Evolutionary conservation across 2,329 filamentous ascomycete species (phyloP), one percentile per base, ranked within the genome.

Genomic region (Paraphaeosphaeria minitans): DNA sequence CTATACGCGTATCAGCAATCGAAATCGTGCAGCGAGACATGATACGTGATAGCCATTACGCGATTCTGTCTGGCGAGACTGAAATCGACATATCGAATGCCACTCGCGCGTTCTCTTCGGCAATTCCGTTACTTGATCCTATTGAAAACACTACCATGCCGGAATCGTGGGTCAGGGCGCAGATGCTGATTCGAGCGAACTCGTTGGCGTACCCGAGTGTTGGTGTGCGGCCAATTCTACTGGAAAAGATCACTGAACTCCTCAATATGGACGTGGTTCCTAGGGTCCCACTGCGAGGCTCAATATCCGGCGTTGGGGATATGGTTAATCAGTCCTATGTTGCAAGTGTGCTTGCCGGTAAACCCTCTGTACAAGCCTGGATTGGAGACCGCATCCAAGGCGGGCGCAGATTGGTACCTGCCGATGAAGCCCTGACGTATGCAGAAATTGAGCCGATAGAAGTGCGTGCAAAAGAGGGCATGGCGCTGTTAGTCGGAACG

Each of bases 271-370:
- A 77, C 53, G 66, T 77, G 55, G 80, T 79, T 0, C 85, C 85
- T 0, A 59, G 85, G 22, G 77, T 87, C 4, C 85, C 85, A 0
- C 69, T 87, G 4, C 77, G 84, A 31, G 85, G 85, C 3, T 83
- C 80, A 45, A 84, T 87, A 35, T 86, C 84, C 0, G 85, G 85
- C 0, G 86, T 83, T 3, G 85, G 85, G 0, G 85, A 87, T 65
- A 74, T 87, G 9, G 81, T 79, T 58, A 82, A 85, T 2, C 75
- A 87, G 19, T 83, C 84, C 0, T 87, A 86, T 63, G 80, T 87
- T 71, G 61, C 77, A 82, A 58, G 69, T 14, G 66, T 71, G 5
- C 69, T 90, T 3, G 71, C 82, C 19, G 76, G 81, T 41, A 79
- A 81, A 51, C 77, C 49, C 0, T 77, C 79, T 57, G 76, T 83